A percentile compares a stretch with the other conserved stretches of the same genome.
Conservation (phyloP, 768 basidiomycete species). For the Clavulina sp. region DNA sequence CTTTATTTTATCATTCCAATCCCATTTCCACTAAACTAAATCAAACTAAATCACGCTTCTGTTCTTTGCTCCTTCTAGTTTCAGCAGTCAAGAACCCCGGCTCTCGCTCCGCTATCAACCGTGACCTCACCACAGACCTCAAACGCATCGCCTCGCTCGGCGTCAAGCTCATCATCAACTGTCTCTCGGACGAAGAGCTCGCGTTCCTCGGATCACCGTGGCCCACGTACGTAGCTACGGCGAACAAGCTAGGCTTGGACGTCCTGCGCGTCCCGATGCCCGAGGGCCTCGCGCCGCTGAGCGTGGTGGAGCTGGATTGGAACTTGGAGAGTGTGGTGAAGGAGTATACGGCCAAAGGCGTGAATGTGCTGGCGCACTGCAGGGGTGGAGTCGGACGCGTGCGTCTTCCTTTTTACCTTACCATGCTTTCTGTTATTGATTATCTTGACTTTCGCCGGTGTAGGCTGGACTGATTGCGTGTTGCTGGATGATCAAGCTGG, state of each 20-base stretch:
- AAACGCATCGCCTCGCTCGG: conserved; percentile 52
- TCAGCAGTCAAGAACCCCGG: conserved; percentile 30
- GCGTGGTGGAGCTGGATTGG: conserved; percentile 39
- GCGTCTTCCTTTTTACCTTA: not conserved
- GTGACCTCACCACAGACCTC: conserved; percentile 66
- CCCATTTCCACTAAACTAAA: conserved; percentile 50
- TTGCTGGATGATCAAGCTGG: conserved; percentile 84
- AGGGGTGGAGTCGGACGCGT: conserved; percentile 89
- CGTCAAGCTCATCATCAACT: conserved; percentile 70
- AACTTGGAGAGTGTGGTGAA: conserved; percentile 49
- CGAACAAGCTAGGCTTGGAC: conserved; percentile 50
- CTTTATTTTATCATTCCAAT: not conserved
- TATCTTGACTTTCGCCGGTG: not conserved
- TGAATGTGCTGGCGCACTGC: conserved; percentile 70
- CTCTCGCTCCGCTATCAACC: conserved; percentile 65
- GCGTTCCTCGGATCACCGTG: conserved; percentile 75
- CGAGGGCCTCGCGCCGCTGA: conserved; percentile 68
- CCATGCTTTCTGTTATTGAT: not conserved
- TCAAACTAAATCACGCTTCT: too few relatives aligned
- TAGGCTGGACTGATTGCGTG: conserved; percentile 59
- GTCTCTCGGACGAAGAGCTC: conserved; percentile 73
- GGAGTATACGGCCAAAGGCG: conserved; percentile 53
- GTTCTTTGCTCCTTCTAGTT: conserved; percentile 15
- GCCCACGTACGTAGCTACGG: conserved; percentile 50
- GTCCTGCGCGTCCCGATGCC: conserved; percentile 74